Evolutionary conservation across 2,329 filamentous ascomycete species (phyloP).

Genomic region (Neopestalotiopsis sp.): DNA sequence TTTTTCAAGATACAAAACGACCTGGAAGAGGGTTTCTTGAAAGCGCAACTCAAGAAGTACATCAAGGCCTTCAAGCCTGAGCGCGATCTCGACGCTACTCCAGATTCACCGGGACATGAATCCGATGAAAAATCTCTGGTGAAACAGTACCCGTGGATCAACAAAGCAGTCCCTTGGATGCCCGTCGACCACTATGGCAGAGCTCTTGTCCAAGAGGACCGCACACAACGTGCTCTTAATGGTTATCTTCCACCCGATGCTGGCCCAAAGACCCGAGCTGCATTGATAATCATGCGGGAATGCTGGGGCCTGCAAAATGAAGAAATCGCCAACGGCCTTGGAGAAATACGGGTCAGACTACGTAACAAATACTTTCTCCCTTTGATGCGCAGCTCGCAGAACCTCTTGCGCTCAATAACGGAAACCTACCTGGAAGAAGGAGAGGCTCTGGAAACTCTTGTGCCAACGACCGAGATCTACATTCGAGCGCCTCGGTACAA

Average conservation of each 20-base stretch:
- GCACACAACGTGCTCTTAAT: conserved; percentile 26
- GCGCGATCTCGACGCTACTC: not conserved
- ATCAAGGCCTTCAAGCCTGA: conserved; percentile 26
- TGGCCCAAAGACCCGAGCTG: conserved; percentile 46
- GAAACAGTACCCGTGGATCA: conserved; percentile 44
- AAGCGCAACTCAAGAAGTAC: conserved; percentile 50
- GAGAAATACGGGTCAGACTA: conserved; percentile 45
- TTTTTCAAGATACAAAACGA: conserved; percentile 45
- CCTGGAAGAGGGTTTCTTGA: conserved; percentile 52
- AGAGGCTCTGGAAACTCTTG: conserved; percentile 43
- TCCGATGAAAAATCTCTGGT: conserved; percentile 11
- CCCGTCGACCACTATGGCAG: conserved; percentile 31
- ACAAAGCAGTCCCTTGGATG: conserved; percentile 46
- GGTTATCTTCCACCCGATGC: conserved; percentile 35
- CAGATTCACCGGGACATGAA: not conserved
- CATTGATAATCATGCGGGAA: conserved; percentile 48
- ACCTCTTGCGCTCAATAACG: conserved; percentile 39
- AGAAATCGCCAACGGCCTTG: conserved; percentile 49
- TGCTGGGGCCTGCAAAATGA: conserved; percentile 56
- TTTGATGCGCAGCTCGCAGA: conserved; percentile 45
- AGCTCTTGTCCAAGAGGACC: not conserved
- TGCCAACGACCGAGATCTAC: conserved; percentile 33
- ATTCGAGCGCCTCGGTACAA: conserved; percentile 42
- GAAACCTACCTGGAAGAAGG: conserved; percentile 36
- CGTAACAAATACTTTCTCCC: conserved; percentile 47